Percentiles rank a stretch among this genome's conserved stretches.
Conservation (phyloP, 345 rosid genomes). For the Citrus unshiu region DNA sequence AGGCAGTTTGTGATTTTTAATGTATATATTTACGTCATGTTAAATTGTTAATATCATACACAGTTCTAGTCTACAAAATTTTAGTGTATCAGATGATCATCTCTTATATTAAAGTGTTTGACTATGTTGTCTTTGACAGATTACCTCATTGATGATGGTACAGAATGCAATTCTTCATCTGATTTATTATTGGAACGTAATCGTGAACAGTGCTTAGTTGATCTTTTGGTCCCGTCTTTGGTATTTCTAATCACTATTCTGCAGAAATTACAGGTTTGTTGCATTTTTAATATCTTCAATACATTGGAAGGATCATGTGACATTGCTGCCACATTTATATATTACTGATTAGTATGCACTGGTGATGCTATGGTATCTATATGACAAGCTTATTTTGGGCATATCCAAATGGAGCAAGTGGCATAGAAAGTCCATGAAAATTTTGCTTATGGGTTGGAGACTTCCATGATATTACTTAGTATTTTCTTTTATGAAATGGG, state of each 20-base stretch:
- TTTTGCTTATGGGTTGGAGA: neutral
- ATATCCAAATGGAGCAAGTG: neutral
- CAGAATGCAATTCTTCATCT: conserved; percentile 92
- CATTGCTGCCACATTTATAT: neutral
- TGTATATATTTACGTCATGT: neutral
- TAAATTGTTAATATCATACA: neutral
- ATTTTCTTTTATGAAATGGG: neutral
- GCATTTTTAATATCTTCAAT: neutral
- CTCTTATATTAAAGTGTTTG: conserved; percentile 15
- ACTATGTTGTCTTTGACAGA: conserved; percentile 44
- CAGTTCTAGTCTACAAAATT: neutral
- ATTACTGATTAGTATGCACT: neutral
- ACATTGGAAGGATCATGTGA: neutral
- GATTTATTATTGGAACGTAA: conserved; percentile 91
- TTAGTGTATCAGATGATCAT: neutral
- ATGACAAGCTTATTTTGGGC: neutral
- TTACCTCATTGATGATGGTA: conserved; percentile 97
- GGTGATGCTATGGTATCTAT: neutral
- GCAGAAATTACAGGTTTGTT: conserved; percentile 76
- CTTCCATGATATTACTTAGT: neutral
- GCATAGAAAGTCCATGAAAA: neutral
- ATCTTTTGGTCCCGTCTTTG: conserved; percentile 80
- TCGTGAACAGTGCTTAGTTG: conserved; percentile 92
- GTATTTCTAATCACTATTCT: conserved; percentile 68
- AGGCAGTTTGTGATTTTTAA: conserved; percentile 1